phyloP scores from a whole-genome alignment of 805 yeast species.

The Komagataella pseudopastoris region DNA sequence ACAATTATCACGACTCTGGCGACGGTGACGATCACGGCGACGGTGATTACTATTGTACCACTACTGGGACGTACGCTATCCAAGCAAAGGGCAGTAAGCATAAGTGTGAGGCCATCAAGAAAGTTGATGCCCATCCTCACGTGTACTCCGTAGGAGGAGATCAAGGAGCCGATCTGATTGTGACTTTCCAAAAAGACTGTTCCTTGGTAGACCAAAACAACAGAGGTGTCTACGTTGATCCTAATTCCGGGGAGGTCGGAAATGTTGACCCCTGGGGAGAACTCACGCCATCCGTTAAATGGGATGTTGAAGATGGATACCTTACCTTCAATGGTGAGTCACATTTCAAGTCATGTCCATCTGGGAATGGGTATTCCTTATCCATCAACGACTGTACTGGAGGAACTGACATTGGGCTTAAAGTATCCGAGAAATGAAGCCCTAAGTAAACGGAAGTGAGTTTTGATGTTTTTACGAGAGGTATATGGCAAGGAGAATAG shows the following conservation, averaged over 20 bases:
- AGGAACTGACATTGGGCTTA: neutral
- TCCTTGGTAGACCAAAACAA: neutral
- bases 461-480: neutral
- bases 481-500: neutral
- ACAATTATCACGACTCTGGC: neutral
- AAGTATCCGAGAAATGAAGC: neutral
- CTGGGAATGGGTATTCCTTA: neutral
- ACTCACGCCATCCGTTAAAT: neutral
- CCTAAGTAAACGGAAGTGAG: neutral
- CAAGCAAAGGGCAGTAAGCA: neutral
- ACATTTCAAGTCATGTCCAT: neutral
- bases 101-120: neutral
- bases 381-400: neutral
- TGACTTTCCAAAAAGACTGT: neutral
- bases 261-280: constrained; percentile 32
- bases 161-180: neutral
- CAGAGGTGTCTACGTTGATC: constrained; percentile 30
- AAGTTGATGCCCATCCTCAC: neutral
- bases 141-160: neutral
- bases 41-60: neutral
- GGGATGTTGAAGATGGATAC: neutral
- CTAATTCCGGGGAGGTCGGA: constrained; percentile 40
- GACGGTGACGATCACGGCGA: neutral
- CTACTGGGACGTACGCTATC: neutral
- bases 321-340: neutral